Percentiles rank a stretch among this genome's conserved stretches.
Conservation (phyloP, 768 basidiomycete genomes). For the Pulveroboletus ravenelii region DNA sequence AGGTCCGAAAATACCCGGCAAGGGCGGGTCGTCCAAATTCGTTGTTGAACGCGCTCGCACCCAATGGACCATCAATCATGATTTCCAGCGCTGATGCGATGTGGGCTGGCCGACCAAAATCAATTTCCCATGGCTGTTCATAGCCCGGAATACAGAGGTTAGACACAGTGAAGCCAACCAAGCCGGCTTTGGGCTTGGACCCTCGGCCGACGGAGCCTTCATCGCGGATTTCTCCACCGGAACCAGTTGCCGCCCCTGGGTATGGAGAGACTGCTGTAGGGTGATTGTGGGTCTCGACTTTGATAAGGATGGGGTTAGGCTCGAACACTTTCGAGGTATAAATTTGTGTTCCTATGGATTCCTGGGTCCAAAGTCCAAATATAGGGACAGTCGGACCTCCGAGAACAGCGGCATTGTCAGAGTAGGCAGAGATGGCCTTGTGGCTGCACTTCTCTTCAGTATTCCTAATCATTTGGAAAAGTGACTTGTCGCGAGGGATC, state of each 20-base stretch:
- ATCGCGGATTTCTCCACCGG: slow-evolving; percentile 97
- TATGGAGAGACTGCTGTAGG: slow-evolving; percentile 98
- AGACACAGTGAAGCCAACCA: slow-evolving; percentile 89
- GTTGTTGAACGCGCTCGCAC: slow-evolving; percentile 95
- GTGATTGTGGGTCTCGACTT: slow-evolving; percentile 99
- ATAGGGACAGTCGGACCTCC: slow-evolving; percentile 65
- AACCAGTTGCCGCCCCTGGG: slow-evolving; percentile 97
- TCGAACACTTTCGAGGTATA: slow-evolving; percentile 59
- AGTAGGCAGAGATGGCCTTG: slow-evolving; percentile 94
- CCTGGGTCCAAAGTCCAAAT: slow-evolving; percentile 52
- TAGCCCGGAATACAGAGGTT: slow-evolving; percentile 91
- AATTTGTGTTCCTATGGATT: slow-evolving; percentile 26
- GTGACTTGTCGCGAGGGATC: slow-evolving; percentile 54
- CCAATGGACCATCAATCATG: slow-evolving; percentile 95
- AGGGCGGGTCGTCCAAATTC: slow-evolving; percentile 95
- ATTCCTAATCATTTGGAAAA: slow-evolving; percentile 97
- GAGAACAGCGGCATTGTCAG: slow-evolving; percentile 96
- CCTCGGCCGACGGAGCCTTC: slow-evolving; percentile 95
- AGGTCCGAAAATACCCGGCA: slow-evolving; percentile 92
- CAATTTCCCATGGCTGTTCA: slow-evolving; percentile 92
- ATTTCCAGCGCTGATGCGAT: slow-evolving; percentile 93
- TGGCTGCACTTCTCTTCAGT: slow-evolving; percentile 73
- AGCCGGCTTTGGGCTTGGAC: slow-evolving; percentile 93
- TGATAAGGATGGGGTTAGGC: slow-evolving; percentile 85
- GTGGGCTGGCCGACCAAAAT: slow-evolving; percentile 85